A percentile compares a stretch with the other conserved stretches of the same genome.
Evolutionary conservation across 305 asterid genomes (phyloP).

Genomic region (Caryopteris hybrid): DNA sequence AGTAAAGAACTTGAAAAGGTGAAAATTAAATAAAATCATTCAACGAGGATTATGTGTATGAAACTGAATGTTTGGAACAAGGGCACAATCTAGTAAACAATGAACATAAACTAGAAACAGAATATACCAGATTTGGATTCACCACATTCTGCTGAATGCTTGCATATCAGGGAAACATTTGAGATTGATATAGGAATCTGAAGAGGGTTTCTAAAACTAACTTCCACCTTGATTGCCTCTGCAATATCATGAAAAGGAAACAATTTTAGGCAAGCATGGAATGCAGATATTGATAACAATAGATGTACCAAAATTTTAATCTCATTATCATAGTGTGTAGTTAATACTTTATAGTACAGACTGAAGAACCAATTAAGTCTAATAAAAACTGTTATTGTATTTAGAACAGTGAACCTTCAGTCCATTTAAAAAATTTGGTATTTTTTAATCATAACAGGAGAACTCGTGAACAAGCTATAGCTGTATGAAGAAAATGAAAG

Average conservation of each 20-base stretch:
- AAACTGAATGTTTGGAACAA: neutral
- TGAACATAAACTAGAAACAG: neutral
- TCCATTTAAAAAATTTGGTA: constrained; percentile 4
- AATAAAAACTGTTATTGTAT: neutral
- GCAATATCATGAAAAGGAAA: constrained; percentile 34
- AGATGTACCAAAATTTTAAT: constrained; percentile 4
- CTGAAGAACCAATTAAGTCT: constrained; percentile 2
- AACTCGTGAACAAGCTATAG: neutral
- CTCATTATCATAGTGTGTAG: neutral
- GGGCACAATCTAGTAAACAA: neutral
- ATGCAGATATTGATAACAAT: constrained; percentile 15
- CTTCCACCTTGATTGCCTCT: constrained; percentile 82
- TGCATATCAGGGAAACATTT: constrained; percentile 70
- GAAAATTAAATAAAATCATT: neutral
- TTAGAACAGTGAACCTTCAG: neutral
- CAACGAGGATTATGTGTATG: neutral
- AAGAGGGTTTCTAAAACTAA: constrained; percentile 87
- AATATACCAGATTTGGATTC: constrained; percentile 55
- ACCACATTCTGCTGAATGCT: constrained; percentile 53
- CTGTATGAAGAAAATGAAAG: constrained; percentile 8
- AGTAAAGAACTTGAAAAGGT: constrained; percentile 4
- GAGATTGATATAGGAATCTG: constrained; percentile 86
- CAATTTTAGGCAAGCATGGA: constrained; percentile 11
- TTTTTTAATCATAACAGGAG: neutral
- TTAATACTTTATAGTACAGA: constrained; percentile 7